These are phyloP conservation scores for Alternaria sp. DNA, from an alignment of 2,329 filamentous ascomycete genomes.

Conservation along the genomic window DNA sequence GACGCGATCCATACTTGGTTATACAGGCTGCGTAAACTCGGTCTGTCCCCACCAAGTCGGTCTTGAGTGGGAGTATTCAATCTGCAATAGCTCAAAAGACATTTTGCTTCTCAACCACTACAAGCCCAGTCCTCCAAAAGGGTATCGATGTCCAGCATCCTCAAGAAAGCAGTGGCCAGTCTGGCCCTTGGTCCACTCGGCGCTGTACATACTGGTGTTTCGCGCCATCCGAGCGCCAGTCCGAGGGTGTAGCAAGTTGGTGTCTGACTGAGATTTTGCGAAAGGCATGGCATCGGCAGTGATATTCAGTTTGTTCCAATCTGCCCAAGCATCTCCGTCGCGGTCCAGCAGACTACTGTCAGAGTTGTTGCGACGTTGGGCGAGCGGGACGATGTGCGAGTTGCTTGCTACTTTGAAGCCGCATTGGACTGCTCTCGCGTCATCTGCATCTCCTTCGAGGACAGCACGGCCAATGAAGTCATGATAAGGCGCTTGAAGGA, in stretches of 20 bases:
- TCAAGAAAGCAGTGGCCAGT: slow-evolving; percentile 1
- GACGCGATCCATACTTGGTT: not conserved
- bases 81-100: not conserved
- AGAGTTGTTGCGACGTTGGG: slow-evolving; percentile 5
- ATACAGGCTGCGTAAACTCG: not conserved
- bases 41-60: not conserved
- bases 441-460: slow-evolving; percentile 13
- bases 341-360: slow-evolving; percentile 17
- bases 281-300: slow-evolving; percentile 14
- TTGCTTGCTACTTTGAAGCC: slow-evolving; percentile 17
- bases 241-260: not conserved
- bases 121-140: slow-evolving; percentile 1
- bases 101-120: not conserved
- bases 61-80: not conserved
- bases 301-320: slow-evolving; percentile 13
- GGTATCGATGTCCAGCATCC: slow-evolving; percentile 2
- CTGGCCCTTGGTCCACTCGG: not conserved
- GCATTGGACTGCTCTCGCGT: slow-evolving; percentile 11
- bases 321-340: slow-evolving; percentile 14
- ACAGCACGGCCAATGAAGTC: slow-evolving; percentile 11
- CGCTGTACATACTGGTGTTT: not conserved
- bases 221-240: not conserved
- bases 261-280: not conserved
- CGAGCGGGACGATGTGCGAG: not conserved
- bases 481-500: slow-evolving; percentile 8